Base-by-base conservation (phyloP, 305 asterid genomes). In the Plantago coronopus region DNA sequence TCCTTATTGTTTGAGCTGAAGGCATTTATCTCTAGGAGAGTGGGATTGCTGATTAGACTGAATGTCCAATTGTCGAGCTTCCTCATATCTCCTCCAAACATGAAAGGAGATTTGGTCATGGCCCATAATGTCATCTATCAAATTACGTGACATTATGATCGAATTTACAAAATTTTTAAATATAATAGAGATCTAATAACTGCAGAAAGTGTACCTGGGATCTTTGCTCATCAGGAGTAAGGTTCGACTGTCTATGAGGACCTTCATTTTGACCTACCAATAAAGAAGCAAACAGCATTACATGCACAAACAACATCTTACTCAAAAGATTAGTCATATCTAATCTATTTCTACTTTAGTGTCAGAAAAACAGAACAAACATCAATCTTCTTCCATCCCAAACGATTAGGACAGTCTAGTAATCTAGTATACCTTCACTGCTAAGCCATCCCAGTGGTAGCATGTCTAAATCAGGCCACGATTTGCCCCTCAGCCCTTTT, bases 401-500 rank as follows among this genome's bases (percentile, higher is more conserved):
- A 1, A 27, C 34, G 34, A 25, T 34, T 34, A 6, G 40, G 13
- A 12, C 12, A 25, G 15, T n/a, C n/a, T n/a, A n/a, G n/a, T n/a
- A 59, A 31, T 37, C 57, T 9, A 4, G 43, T 55, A 38, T 61
- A 90, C 93, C 94, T 74, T 75, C 73, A 75, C 76, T 76, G 25
- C 95, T 78, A 61, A 91, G 90, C 95, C 89, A 84, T 53, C 98
- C 98, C 19, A 91, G 69, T 6, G 98, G 98, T 59, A 91, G 87
- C 97, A 88, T 91, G 75, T 91, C 98, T 54, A 84, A 84, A 85
- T 91, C 97, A 0, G 97, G 98, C 98, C 98, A 91, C 12, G 96
- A 91, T 58, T 76, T 88, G 66, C 96, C 98, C 17, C 48, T 72
- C 74, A 86, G 73, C 31, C 98, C 95, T 72, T 80, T 71, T 2